These are phyloP conservation scores for Leishmania martiniquensis DNA, from an alignment of 208 protist genomes.

Conservation along the genomic window DNA sequence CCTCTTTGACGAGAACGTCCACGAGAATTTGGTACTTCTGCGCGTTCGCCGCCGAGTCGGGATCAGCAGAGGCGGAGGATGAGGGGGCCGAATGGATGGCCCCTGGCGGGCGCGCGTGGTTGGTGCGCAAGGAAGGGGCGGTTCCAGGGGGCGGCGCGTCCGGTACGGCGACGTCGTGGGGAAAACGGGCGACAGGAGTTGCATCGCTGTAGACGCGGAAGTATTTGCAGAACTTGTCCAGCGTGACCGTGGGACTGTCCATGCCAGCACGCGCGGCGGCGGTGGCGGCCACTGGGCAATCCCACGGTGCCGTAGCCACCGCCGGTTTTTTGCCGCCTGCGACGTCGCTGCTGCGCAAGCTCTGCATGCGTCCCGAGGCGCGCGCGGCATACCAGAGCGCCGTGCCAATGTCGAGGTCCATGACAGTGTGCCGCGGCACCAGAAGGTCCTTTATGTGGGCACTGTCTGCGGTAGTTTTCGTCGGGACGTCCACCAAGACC, in stretches of 20 bases:
- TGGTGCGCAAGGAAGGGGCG: background rate
- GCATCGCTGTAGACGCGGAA: constrained; percentile 30
- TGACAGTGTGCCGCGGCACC: constrained; percentile 85
- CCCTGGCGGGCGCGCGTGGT: background rate
- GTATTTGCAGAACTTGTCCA: constrained; percentile 49
- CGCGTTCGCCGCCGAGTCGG: constrained; percentile 19
- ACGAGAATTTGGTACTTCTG: constrained; percentile 48
- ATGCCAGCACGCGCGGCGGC: background rate
- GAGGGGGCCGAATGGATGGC: background rate
- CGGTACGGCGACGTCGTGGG: background rate
- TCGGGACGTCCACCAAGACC: constrained; percentile 87
- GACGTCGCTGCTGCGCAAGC: constrained; percentile 42
- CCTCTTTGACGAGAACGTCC: constrained; percentile 72
- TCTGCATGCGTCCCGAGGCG: constrained; percentile 81
- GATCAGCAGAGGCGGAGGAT: background rate
- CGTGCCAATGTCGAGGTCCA: constrained; percentile 96
- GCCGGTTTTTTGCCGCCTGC: constrained; percentile 3
- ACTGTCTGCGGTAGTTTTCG: constrained; percentile 32
- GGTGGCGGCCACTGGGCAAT: background rate
- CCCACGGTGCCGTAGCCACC: background rate
- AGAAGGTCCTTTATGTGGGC: constrained; percentile 73
- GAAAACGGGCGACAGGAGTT: background rate
- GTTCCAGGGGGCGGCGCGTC: background rate
- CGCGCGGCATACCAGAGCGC: constrained; percentile 95
- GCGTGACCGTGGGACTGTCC: constrained; percentile 16